These are phyloP conservation scores for Saksenaea vasiformis DNA, from an alignment of 371 early-diverging fungal species.

Conservation along the genomic window DNA sequence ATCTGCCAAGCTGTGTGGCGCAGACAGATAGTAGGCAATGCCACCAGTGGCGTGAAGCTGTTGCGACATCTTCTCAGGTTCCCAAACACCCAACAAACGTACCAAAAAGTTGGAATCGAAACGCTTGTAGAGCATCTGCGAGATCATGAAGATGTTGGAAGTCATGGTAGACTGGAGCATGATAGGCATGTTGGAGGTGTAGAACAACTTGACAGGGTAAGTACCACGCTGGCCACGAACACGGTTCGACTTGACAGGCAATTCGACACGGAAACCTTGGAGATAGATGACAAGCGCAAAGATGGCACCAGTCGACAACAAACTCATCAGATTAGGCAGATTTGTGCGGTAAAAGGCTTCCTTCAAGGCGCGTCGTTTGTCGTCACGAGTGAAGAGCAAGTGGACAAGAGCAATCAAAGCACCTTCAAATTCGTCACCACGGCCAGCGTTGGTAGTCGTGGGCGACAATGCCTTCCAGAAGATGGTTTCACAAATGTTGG, in stretches of 20 bases:
- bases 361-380: constrained; percentile 97
- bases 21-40: constrained; percentile 97
- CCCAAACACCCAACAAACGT: constrained; percentile 97
- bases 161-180: constrained; percentile 99
- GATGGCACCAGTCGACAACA: constrained; percentile 88
- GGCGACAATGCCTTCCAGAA: constrained; percentile 99
- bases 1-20: constrained; percentile 87
- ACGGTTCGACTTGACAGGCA: constrained; percentile 97
- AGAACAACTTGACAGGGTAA: constrained; percentile 99
- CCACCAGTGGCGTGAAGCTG: constrained; percentile 94
- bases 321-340: constrained; percentile 96
- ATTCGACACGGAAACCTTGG: constrained; percentile 99
- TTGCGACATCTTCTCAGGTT: constrained; percentile 84
- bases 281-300: constrained; percentile 98
- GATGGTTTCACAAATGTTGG: constrained; percentile 99
- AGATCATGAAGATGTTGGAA: constrained; percentile 95
- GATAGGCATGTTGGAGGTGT: constrained; percentile 99
- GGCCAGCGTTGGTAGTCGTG: constrained; percentile 95
- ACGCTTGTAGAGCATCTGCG: constrained; percentile 94
- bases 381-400: constrained; percentile 91
- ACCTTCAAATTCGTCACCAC: constrained; percentile 99
- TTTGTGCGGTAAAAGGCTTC: constrained; percentile 98
- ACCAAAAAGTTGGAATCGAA: constrained; percentile 96
- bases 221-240: constrained; percentile 96
- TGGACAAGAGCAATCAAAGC: constrained; percentile 97